A percentile compares a stretch with the other conserved stretches of the same genome.
phyloP scores from a whole-genome alignment of 2,329 filamentous ascomycete species.

The Neopestalotiopsis clavispora region DNA sequence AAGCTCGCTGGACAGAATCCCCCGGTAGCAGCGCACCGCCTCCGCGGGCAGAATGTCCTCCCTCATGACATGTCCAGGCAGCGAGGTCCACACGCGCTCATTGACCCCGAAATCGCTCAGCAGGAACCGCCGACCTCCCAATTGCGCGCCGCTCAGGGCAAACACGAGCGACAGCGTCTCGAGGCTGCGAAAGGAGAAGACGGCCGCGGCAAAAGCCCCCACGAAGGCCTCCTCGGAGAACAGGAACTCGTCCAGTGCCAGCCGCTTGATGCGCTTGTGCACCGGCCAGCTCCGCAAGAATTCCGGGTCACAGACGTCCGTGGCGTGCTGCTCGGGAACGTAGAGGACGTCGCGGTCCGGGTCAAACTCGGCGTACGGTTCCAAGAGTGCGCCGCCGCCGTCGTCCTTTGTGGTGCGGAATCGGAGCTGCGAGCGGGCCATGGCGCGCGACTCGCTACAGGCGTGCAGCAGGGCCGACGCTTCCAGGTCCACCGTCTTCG shows the following conservation, averaged over 20 bases:
- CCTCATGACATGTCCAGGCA: neutral
- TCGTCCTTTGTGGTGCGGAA: neutral
- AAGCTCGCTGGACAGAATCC: neutral
- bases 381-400: neutral
- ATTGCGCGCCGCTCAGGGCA: neutral
- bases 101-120: neutral
- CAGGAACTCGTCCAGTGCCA: slow-evolving; percentile 5
- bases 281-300: neutral
- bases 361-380: neutral
- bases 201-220: neutral
- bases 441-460: neutral
- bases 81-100: neutral
- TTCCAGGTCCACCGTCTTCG: neutral
- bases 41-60: neutral
- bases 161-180: neutral
- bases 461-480: neutral
- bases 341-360: neutral
- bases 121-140: neutral
- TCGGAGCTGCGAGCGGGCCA: neutral
- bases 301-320: neutral
- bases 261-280: neutral
- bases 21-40: neutral
- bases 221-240: neutral
- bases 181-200: neutral
- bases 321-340: neutral